Evolutionary conservation across 2,329 filamentous ascomycete genomes (phyloP), one percentile per base, ranked within the genome.

Genomic region (Phaeosphaeria sp.): DNA sequence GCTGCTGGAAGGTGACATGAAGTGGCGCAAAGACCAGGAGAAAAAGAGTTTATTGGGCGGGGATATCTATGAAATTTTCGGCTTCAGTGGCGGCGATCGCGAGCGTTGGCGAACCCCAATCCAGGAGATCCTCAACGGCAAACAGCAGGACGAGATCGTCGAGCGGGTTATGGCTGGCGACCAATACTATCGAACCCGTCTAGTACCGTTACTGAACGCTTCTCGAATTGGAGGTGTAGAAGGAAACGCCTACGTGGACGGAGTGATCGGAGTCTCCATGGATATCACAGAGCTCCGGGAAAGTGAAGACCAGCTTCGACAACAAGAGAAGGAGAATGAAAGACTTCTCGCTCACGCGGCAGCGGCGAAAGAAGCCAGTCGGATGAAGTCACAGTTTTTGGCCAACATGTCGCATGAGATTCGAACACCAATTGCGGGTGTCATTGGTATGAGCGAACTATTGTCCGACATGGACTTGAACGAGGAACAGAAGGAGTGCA

Each of bases 351-450:
- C 90, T 5, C 92, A 92, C 62, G 90, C 91, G 69, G 86, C 87
- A 7, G 90, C 91, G 17, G 91, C 91, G 1, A 93, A 91, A 71
- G 91, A 93, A 75, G 90, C 91, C 2, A 92, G 88, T 68, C 84
- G 90, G 54, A 84, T 94, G 71, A 95, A 94, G 79, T 90, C 87
- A 64, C 90, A 91, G 63, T 93, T 93, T 66, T 78, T 92, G 6
- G 90, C 90, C 15, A 92, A 92, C 75, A 92, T 92, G 89, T 90
- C 87, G n/a, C 90, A 92, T 71, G 90, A 92, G 71, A 91, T 92
- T 49, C 83, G 89, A 44, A 92, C 89, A 0, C 91, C 91, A 0
- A 93, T 94, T 60, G 90, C 89, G 1, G 91, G 91, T 20, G 90
- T 93, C 5, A 88, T 93, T 58, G 90, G 90, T 22, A 93, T 93